phyloP scores from a whole-genome alignment of 352 stramenopile species.

The Hyaloperonospora arabidopsidis region DNA sequence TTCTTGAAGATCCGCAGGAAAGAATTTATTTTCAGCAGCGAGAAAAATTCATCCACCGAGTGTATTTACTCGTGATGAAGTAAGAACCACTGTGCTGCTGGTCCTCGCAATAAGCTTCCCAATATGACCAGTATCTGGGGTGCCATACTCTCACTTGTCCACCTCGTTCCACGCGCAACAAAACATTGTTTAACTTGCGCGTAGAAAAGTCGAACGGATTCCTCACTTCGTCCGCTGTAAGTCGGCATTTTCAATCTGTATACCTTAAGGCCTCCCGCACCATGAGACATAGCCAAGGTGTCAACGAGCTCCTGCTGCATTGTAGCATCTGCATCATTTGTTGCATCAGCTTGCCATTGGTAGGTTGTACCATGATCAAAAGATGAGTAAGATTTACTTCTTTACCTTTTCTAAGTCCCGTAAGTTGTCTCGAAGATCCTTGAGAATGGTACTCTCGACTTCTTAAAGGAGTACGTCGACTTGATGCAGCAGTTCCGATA shows the following conservation, averaged over 20 bases:
- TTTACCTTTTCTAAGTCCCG: not conserved
- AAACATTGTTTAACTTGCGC: not conserved
- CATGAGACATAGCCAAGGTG: not conserved
- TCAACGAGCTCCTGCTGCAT: not conserved
- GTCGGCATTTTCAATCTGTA: not conserved
- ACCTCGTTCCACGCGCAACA: not conserved
- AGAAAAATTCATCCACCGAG: not conserved
- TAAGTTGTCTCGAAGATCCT: not conserved
- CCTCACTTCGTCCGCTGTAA: not conserved
- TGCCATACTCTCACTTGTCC: not conserved
- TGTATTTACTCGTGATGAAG: not conserved
- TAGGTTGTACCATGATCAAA: not conserved
- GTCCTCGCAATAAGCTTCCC: not conserved
- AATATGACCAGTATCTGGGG: not conserved
- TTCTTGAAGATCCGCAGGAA: slow-evolving; percentile 13
- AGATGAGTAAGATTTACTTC: not conserved
- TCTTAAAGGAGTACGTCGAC: not conserved
- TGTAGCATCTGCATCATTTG: not conserved
- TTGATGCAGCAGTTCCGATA: not conserved
- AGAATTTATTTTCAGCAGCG: slow-evolving; percentile 2
- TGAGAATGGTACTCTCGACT: not conserved
- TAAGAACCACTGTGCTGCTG: not conserved
- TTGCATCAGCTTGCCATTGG: not conserved
- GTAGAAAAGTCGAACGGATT: not conserved
- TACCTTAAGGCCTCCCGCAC: not conserved